Evolutionary conservation across 148 eudicot genomes (phyloP), one percentile per base, ranked within the genome.

Genomic region (Spergularia marina): DNA sequence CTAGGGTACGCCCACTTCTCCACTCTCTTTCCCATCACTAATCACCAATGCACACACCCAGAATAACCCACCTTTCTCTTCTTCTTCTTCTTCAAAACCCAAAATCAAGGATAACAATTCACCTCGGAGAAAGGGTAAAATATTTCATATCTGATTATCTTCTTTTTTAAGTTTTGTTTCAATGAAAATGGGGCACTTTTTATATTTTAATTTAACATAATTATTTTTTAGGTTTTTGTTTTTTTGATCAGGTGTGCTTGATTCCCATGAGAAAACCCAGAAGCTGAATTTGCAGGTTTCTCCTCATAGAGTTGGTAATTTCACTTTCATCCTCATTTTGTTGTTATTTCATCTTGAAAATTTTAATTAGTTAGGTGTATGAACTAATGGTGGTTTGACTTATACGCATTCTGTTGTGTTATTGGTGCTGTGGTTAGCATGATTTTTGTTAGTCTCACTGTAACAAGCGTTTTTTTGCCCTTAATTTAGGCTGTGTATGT

Each of bases 231-330:
- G 12, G 13, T 36, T 54, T 15, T 66, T 65, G 12, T 0, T 39
- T n/a, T 44, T 1, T 76, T 60, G 44, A 68, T 78, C 34, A 78
- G 87, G 84, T 52, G 78, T 21, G 47, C 20, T 73, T 70, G 81
- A 68, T 70, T 71, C 82, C 62, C 69, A 73, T n/a, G 77, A 77
- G 62, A 86, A 77, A 77, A 70, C 77, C 68, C 89, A 82, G 70
- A 91, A 83, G 76, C 85, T 90, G 77, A 91, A 94, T 88, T 77
- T 89, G 82, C 87, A 87, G 56, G 86, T 94, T 85, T 94, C 97
- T 61, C 95, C 98, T 15, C 98, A 94, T 74, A 86, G 98, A 90
- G 98, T 97, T 76, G 98, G 97, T 94, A 84, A 79, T 51, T 68
- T 20, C 20, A 44, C 17, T 58, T 65, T 56, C 18, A 60, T 36